Evolutionary conservation across 176 grass and related monocot species (phyloP).

Genomic region (Lolium rigidum): DNA sequence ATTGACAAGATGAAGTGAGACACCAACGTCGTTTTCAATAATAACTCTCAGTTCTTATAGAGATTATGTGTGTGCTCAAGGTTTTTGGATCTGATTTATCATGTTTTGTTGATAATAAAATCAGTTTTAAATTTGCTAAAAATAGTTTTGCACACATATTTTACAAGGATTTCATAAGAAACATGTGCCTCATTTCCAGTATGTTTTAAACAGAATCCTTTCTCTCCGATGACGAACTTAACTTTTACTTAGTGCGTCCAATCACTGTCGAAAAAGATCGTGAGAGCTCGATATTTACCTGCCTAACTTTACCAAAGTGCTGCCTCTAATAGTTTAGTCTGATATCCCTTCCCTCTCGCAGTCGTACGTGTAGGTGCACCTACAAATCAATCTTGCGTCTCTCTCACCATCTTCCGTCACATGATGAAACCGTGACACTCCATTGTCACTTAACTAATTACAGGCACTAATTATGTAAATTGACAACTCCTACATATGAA

Average conservation of each 20-base stretch:
- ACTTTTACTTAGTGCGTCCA: not conserved
- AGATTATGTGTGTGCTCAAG: too few species aligned
- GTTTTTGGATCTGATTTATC: too few species aligned
- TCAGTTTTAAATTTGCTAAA: not conserved
- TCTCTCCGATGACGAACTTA: not conserved
- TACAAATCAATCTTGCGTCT: not conserved
- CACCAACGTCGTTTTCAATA: too few species aligned
- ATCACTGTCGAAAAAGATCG: not conserved
- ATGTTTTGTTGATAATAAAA: too few species aligned
- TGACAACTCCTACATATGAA: too few species aligned
- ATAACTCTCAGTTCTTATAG: too few species aligned
- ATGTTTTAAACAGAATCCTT: not conserved
- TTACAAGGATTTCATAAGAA: not conserved
- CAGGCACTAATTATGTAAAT: too few species aligned
- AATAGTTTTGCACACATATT: too few species aligned
- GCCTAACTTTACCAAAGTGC: not conserved
- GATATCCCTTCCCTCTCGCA: not conserved
- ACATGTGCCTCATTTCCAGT: not conserved
- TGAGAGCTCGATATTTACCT: not conserved
- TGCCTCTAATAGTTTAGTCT: not conserved
- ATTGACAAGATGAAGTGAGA: too few species aligned
- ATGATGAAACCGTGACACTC: too few species aligned
- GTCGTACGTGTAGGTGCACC: not conserved
- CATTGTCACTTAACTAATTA: too few species aligned
- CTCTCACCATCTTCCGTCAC: too few species aligned